Conservation (phyloP, 768 basidiomycete species). For the Suillus subalutaceus region DNA sequence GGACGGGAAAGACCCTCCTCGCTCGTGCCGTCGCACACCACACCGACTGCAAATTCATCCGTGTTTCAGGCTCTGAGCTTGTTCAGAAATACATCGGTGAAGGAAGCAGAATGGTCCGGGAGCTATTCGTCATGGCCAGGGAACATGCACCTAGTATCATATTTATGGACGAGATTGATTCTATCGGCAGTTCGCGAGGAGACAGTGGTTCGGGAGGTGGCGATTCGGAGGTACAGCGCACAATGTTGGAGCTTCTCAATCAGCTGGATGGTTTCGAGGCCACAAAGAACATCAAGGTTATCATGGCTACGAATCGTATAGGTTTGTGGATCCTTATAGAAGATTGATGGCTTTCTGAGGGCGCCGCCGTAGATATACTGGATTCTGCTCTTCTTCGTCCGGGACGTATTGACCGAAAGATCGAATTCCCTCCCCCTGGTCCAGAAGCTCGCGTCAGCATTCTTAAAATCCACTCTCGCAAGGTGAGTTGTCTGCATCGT, state of each 20-base stretch:
- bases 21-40: slow-evolving; percentile 97
- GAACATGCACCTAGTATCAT: slow-evolving; percentile 98
- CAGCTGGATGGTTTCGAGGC: slow-evolving; percentile 89
- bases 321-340: slow-evolving; percentile 41
- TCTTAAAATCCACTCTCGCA: slow-evolving; percentile 93
- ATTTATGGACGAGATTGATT: slow-evolving; percentile 99
- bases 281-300: slow-evolving; percentile 84
- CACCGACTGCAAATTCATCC: slow-evolving; percentile 97
- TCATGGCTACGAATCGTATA: slow-evolving; percentile 98
- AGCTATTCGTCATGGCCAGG: slow-evolving; percentile 97
- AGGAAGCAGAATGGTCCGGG: slow-evolving; percentile 94
- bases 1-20: slow-evolving; percentile 94
- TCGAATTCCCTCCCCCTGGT: slow-evolving; percentile 97
- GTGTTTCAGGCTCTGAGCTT: slow-evolving; percentile 90
- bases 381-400: slow-evolving; percentile 92
- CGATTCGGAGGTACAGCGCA: slow-evolving; percentile 88
- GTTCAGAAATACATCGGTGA: slow-evolving; percentile 99
- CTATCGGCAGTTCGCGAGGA: slow-evolving; percentile 91
- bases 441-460: slow-evolving; percentile 98
- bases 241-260: slow-evolving; percentile 88
- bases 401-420: slow-evolving; percentile 95
- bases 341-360: background rate
- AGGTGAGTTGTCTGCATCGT: slow-evolving; percentile 47
- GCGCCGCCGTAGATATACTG: slow-evolving; percentile 69
- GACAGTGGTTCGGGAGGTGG: slow-evolving; percentile 78